A percentile compares a stretch with the other conserved stretches of the same genome.
phyloP scores from a whole-genome alignment of 257 asterid species.

The Solanum chilense region DNA sequence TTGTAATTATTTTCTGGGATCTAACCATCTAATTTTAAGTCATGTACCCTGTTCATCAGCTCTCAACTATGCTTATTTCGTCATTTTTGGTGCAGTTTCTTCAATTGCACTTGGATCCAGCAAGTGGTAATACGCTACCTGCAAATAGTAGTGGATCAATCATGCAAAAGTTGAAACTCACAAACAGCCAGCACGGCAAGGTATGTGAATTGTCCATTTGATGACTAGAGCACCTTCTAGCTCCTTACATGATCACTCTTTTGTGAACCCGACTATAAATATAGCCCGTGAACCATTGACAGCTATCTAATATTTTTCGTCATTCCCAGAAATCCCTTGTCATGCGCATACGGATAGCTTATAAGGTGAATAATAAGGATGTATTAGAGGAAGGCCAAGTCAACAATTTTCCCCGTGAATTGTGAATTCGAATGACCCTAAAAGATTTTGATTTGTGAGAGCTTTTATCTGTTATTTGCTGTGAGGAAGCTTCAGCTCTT shows the following conservation, averaged over 20 bases:
- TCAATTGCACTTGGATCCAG: conserved; percentile 94
- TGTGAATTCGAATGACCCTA: conserved; percentile 22
- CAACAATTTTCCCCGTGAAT: conserved; percentile 67
- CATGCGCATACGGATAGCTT: conserved; percentile 78
- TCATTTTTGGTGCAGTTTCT: conserved; percentile 55
- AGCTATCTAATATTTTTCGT: conserved; percentile 1
- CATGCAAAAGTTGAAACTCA: conserved; percentile 61
- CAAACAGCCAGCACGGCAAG: conserved; percentile 94
- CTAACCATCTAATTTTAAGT: neutral
- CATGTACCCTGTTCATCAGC: neutral
- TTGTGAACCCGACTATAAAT: neutral
- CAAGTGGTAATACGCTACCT: conserved; percentile 72
- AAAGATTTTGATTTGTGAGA: neutral
- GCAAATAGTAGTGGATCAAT: conserved; percentile 58
- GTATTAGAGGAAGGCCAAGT: conserved; percentile 90
- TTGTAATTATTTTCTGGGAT: neutral
- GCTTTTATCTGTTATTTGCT: neutral
- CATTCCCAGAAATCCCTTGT: conserved; percentile 73
- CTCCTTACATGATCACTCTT: neutral
- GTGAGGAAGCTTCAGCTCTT: conserved; percentile 10
- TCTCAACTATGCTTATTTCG: neutral
- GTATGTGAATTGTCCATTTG: conserved; percentile 19
- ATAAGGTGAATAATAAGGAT: conserved; percentile 60
- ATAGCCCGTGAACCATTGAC: neutral
- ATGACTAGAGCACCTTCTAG: neutral